These are phyloP conservation scores for Xylaria sp. DNA, from an alignment of 2,329 filamentous ascomycete species.

Conservation along the genomic window DNA sequence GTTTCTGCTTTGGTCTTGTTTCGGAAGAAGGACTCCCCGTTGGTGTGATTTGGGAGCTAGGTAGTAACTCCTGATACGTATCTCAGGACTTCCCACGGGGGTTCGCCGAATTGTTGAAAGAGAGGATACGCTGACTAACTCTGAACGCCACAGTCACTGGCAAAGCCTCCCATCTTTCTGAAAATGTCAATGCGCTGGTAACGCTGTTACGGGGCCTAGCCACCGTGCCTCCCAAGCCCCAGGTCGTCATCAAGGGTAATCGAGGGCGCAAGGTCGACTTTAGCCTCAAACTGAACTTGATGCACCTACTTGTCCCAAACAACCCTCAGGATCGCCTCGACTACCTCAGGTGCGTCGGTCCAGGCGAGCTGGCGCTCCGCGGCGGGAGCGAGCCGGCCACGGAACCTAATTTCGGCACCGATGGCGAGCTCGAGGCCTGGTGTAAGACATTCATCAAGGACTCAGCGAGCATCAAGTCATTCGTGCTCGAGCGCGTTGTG, in stretches of 20 bases:
- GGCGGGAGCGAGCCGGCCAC: constrained; percentile 48
- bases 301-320: constrained; percentile 55
- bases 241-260: constrained; percentile 52
- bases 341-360: constrained; percentile 55
- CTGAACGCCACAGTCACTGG: too few species aligned
- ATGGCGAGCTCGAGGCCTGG: constrained; percentile 52
- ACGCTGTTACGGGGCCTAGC: constrained; percentile 52
- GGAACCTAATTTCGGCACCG: constrained; percentile 45
- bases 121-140: too few species aligned
- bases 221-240: constrained; percentile 57
- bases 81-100: too few species aligned
- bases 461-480: constrained; percentile 48
- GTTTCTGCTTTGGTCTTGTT: too few species aligned
- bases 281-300: constrained; percentile 56
- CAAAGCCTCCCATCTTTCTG: constrained; percentile 51
- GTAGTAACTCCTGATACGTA: too few species aligned
- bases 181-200: constrained; percentile 48
- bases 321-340: constrained; percentile 50
- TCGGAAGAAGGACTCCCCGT: too few species aligned
- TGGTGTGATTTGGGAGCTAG: too few species aligned
- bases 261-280: constrained; percentile 53
- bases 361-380: constrained; percentile 53
- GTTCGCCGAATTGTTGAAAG: too few species aligned
- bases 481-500: constrained; percentile 55
- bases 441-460: constrained; percentile 52